Percentiles rank a stretch among this genome's conserved stretches.
phyloP scores from a whole-genome alignment of 2,329 filamentous ascomycete species.

The Colletotrichum shisoi region DNA sequence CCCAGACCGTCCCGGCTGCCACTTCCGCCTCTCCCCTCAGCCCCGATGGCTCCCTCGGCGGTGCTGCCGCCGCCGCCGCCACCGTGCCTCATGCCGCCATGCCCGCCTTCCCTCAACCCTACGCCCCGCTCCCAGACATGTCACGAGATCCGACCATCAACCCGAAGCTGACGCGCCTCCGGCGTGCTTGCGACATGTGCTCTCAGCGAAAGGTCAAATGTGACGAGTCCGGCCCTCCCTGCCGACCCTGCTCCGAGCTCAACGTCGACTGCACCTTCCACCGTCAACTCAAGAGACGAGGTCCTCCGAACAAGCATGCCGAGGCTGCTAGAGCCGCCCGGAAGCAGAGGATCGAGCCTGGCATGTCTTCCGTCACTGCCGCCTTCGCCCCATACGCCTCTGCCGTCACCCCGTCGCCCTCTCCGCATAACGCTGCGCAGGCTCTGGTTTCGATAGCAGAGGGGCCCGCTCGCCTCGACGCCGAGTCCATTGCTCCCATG shows the following conservation, averaged over 20 bases:
- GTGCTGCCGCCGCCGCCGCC: too few relatives aligned
- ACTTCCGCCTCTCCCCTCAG: conserved; percentile 5
- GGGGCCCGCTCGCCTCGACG: conserved; percentile 57
- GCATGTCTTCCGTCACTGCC: conserved; percentile 8
- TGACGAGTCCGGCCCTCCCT: conserved; percentile 64
- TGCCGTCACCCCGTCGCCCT: conserved; percentile 47
- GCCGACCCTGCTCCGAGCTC: conserved; percentile 64
- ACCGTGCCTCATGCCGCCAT: conserved; percentile 13
- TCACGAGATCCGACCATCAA: conserved; percentile 53
- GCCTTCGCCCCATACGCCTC: conserved; percentile 24
- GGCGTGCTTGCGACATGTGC: conserved; percentile 68
- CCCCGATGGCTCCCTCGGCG: conserved; percentile 15
- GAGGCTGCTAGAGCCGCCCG: conserved; percentile 65
- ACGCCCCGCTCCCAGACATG: conserved; percentile 22
- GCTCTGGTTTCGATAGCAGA: conserved; percentile 57
- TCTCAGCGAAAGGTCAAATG: conserved; percentile 70
- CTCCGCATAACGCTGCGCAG: conserved; percentile 59
- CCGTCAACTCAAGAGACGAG: conserved; percentile 65
- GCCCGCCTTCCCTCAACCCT: conserved; percentile 22
- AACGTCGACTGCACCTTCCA: conserved; percentile 66
- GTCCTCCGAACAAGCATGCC: conserved; percentile 67
- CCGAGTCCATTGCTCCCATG: conserved; percentile 75
- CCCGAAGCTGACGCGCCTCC: conserved; percentile 63
- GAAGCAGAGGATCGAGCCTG: conserved; percentile 52
- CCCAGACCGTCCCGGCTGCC: neutral